phyloP scores from a whole-genome alignment of 1,284 basidiomycete species.

The Microbotryum scabiosae region DNA sequence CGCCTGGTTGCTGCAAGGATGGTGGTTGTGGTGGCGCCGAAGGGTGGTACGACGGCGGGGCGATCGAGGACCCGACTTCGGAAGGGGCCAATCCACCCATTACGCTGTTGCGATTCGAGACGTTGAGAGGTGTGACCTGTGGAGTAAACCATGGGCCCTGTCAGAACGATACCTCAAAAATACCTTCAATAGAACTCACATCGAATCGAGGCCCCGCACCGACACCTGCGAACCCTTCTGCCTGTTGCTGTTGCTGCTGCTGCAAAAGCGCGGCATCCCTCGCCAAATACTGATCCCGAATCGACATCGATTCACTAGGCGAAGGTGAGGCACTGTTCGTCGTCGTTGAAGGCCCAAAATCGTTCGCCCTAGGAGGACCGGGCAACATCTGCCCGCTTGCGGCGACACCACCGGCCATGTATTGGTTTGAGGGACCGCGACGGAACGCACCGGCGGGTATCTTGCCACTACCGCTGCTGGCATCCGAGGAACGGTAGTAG shows the following conservation, averaged over 20 bases:
- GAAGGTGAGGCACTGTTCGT: neutral
- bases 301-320: constrained; percentile 1
- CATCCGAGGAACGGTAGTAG: constrained; percentile 8
- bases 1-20: neutral
- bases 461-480: constrained; percentile 1
- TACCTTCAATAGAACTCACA: neutral
- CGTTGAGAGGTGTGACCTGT: neutral
- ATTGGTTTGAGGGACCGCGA: neutral
- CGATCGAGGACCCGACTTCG: neutral
- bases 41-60: neutral
- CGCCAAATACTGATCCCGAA: constrained; percentile 5
- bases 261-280: neutral
- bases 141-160: neutral
- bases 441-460: constrained; percentile 24
- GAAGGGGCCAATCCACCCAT: constrained; percentile 3
- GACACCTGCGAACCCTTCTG: neutral
- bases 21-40: neutral
- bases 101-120: constrained; percentile 3
- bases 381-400: neutral
- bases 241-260: too few relatives aligned
- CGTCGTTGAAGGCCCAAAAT: neutral
- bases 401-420: neutral
- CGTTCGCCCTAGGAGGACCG: too few relatives aligned
- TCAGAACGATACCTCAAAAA: constrained; percentile 3
- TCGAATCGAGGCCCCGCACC: constrained; percentile 3